Evolutionary conservation across 179 eudicot genomes (phyloP).

Genomic region (Vitellaria paradoxa): DNA sequence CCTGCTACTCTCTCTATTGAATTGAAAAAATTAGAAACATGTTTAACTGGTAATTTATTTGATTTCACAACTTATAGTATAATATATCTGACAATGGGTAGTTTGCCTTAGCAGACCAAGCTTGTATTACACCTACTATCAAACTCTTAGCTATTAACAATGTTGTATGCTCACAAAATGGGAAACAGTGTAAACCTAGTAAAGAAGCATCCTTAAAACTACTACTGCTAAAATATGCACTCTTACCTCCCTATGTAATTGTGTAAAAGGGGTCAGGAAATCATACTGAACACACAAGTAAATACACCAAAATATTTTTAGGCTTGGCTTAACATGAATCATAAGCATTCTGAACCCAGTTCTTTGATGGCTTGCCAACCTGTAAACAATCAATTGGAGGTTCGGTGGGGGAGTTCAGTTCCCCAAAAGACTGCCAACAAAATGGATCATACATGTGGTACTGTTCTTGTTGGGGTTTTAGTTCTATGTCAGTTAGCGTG

Average conservation of each 20-base stretch:
- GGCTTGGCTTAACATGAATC: constrained; percentile 21
- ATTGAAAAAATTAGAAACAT: neutral
- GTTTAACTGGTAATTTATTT: constrained; percentile 6
- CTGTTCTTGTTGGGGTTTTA: constrained; percentile 50
- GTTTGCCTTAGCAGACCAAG: neutral
- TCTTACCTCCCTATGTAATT: constrained; percentile 8
- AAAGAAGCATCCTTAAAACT: constrained; percentile 9
- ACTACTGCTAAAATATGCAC: constrained; percentile 1
- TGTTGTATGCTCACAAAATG: constrained; percentile 13
- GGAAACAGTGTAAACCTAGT: constrained; percentile 11
- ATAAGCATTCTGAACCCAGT: constrained; percentile 18
- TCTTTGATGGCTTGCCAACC: constrained; percentile 44
- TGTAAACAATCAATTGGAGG: constrained; percentile 62
- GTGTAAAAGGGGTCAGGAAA: constrained; percentile 33
- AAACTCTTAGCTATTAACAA: constrained; percentile 7
- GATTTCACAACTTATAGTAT: neutral
- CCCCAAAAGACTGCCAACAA: constrained; percentile 72
- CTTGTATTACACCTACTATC: neutral
- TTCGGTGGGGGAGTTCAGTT: constrained; percentile 51
- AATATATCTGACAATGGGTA: neutral
- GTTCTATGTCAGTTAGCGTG: constrained; percentile 48
- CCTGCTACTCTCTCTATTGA: neutral
- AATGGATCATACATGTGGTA: constrained; percentile 56
- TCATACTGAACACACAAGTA: constrained; percentile 24
- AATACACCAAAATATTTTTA: constrained; percentile 13